Evolutionary conservation across 1,284 basidiomycete species (phyloP).

Genomic region (Heterobasidion occidentale): DNA sequence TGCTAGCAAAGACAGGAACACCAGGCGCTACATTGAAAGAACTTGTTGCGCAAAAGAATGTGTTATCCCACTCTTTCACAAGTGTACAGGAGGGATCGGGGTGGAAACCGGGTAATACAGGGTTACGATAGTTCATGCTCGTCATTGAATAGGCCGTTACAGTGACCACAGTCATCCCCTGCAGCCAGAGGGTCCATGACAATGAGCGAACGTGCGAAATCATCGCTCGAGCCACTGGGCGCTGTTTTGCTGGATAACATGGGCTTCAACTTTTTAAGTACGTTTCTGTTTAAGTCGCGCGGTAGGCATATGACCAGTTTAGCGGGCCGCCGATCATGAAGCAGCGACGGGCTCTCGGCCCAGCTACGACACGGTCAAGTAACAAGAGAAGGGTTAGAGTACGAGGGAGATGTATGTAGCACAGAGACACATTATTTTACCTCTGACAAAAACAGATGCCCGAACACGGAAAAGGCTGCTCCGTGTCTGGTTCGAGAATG

Average conservation of each 20-base stretch:
- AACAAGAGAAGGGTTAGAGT: too few species aligned
- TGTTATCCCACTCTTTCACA: conserved; percentile 4
- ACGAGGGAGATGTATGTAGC: too few species aligned
- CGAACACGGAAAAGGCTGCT: too few species aligned
- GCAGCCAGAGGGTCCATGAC: too few species aligned
- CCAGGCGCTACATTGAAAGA: conserved; percentile 19
- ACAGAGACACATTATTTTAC: too few species aligned
- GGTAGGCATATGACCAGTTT: not conserved
- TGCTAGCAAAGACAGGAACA: conserved; percentile 16
- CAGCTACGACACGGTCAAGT: not conserved
- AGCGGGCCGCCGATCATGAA: not conserved
- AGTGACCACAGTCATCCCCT: not conserved
- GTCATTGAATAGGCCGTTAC: not conserved
- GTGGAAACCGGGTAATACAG: conserved; percentile 9
- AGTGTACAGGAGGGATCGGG: conserved; percentile 11
- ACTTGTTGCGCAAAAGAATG: conserved; percentile 10
- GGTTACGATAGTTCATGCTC: conserved; percentile 2
- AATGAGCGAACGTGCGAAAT: too few species aligned
- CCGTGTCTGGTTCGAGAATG: too few species aligned
- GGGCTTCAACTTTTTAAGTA: too few species aligned
- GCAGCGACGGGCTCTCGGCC: not conserved
- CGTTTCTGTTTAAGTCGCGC: too few species aligned
- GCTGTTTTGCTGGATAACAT: not conserved
- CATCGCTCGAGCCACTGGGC: not conserved
- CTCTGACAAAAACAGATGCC: too few species aligned